These are phyloP conservation scores for Podochytrium sp. DNA, from an alignment of 192 early-diverging fungal genomes.

Conservation along the genomic window DNA sequence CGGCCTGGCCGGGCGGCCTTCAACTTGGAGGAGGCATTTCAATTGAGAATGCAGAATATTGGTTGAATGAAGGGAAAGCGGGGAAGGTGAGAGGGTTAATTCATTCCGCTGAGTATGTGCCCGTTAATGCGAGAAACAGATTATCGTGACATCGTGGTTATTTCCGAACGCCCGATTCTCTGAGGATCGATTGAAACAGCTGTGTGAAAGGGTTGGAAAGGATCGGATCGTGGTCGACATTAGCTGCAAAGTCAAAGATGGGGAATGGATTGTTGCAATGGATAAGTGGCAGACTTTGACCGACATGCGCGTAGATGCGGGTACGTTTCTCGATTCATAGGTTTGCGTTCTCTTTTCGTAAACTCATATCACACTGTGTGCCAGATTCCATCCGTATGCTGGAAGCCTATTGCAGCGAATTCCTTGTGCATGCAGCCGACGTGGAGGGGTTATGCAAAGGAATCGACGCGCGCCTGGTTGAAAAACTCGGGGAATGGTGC, in stretches of 20 bases:
- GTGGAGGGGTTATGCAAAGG: conserved; percentile 96
- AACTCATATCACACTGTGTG: not conserved
- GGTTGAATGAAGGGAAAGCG: conserved; percentile 82
- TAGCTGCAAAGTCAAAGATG: conserved; percentile 73
- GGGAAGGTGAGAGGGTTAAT: conserved; percentile 63
- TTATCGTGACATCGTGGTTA: conserved; percentile 95
- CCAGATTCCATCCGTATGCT: conserved; percentile 59
- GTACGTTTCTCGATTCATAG: conserved; percentile 36
- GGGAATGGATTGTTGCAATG: conserved; percentile 94
- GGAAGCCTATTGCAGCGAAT: conserved; percentile 70
- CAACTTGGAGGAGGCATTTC: conserved; percentile 97
- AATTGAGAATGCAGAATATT: conserved; percentile 80
- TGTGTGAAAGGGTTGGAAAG: conserved; percentile 61
- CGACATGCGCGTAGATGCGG: conserved; percentile 78
- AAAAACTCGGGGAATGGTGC: conserved; percentile 79
- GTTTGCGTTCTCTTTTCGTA: not conserved
- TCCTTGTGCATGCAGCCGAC: conserved; percentile 96
- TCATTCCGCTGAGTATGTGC: not conserved
- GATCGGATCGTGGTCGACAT: conserved; percentile 81
- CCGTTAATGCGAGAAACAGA: conserved; percentile 39
- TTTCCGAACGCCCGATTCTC: conserved; percentile 83
- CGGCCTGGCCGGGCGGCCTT: conserved; percentile 82
- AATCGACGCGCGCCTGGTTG: conserved; percentile 87
- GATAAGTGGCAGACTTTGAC: conserved; percentile 97
- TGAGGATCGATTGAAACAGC: conserved; percentile 60